phyloP scores from a whole-genome alignment of 306 rosid species.

The Begonia peltatifolia region DNA sequence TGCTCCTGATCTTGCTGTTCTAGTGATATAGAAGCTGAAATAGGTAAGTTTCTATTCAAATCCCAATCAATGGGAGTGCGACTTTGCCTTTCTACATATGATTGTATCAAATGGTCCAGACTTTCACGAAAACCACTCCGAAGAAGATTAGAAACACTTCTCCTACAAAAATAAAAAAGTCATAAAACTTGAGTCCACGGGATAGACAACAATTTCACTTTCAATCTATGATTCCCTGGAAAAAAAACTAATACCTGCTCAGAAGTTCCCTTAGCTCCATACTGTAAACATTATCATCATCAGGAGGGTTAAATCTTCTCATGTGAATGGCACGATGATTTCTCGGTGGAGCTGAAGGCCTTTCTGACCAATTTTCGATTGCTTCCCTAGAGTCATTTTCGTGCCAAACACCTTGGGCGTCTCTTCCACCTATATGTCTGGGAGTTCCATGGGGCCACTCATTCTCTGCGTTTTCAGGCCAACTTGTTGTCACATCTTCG shows the following conservation, averaged over 20 bases:
- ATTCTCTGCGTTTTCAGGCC: conserved; percentile 36
- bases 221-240: background rate
- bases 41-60: conserved; percentile 80
- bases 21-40: conserved; percentile 54
- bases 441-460: conserved; percentile 57
- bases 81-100: conserved; percentile 94
- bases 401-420: conserved; percentile 54
- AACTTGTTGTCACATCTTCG: conserved; percentile 22
- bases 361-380: conserved; percentile 72
- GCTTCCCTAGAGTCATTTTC: conserved; percentile 51
- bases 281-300: conserved; percentile 93
- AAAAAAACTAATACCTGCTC: conserved; percentile 56
- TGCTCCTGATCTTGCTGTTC: conserved; percentile 50
- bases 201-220: conserved; percentile 6
- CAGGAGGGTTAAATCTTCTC: conserved; percentile 90
- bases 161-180: conserved; percentile 46
- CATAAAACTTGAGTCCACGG: conserved; percentile 13
- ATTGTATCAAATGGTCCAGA: conserved; percentile 90
- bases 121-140: conserved; percentile 99
- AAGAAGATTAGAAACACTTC: conserved; percentile 99
- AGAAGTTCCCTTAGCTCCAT: conserved; percentile 99
- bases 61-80: conserved; percentile 96
- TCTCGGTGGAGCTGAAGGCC: conserved; percentile 63
- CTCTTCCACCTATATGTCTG: conserved; percentile 45
- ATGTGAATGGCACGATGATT: conserved; percentile 58